Base-by-base conservation (phyloP, 805 yeast species). In the Saccharomycopsis microspora region DNA sequence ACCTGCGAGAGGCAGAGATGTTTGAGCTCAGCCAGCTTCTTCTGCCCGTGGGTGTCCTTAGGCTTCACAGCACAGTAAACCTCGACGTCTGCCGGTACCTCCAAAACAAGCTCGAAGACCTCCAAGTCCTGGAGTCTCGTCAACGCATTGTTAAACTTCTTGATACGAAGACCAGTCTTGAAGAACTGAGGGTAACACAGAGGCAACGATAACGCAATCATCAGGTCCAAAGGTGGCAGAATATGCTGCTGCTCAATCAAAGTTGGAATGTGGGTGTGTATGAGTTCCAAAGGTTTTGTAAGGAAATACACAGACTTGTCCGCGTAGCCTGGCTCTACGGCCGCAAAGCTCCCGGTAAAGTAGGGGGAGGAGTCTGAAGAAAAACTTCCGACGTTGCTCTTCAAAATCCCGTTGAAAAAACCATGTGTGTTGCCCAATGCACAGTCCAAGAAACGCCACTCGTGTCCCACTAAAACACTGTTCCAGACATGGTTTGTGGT, bases 401-500 rank as follows among this genome's bases (percentile, higher is more conserved):
- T 57, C 60, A 71, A 64, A 49, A 69, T 64, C 56, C 70, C 67
- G 45, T 72, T 68, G 3, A 71, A 58, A 1, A 81, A 77, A 53
- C 78, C 73, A 1, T 82, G 62, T 4, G 70, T 62, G 56, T 80
- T 81, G 1, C 86, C 88, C 32, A 82, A 57, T 4, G 79, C 68
- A 4, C 77, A 80, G 60, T 90, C 98, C 51, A 90, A 63, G 52
- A 93, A 71, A 51, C 90, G 69, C 77, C 89, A 88, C 59, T 84
- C 83, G 51, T 85, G 82, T 10, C 50, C 45, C 10, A 88, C 64
- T 35, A 82, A 61, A 1, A 88, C 79, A 1, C 95, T 78, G 47
- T 87, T 72, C 98, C 98, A 93, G 47, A 85, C 78, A 63, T 93
- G 98, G 57, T 88, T 86, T 36, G 80, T 61, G n/a, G 67, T 64